Conservation (phyloP, 108 stramenopile genomes). For the Nitzschia sp. region DNA sequence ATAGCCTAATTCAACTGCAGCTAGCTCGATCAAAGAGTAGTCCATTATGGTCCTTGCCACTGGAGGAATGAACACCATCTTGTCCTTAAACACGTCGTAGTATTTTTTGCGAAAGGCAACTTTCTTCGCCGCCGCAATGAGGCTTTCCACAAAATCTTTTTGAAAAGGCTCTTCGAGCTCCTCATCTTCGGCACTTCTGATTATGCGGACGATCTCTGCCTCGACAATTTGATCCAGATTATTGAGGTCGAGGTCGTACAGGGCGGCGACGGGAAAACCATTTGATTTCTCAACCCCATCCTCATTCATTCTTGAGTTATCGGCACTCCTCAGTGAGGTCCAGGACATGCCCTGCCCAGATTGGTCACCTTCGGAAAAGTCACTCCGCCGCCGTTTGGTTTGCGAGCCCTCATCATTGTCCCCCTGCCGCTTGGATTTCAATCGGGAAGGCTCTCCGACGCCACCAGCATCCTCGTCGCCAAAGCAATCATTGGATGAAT, state of each 20-base stretch:
- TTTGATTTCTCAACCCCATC: too few species aligned
- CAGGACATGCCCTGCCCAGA: too few species aligned
- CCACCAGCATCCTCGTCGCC: too few species aligned
- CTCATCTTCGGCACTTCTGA: slow-evolving; percentile 20
- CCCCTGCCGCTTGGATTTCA: too few species aligned
- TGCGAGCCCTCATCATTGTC: too few species aligned
- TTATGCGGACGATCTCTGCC: slow-evolving; percentile 11
- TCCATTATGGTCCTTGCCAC: slow-evolving; percentile 26
- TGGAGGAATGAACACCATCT: slow-evolving; percentile 28
- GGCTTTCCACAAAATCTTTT: slow-evolving; percentile 1
- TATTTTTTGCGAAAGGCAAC: slow-evolving; percentile 25
- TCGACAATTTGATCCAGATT: slow-evolving; percentile 5
- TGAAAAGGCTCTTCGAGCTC: slow-evolving; percentile 17
- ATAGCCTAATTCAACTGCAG: slow-evolving; percentile 13
- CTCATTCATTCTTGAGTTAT: too few species aligned
- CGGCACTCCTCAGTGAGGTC: too few species aligned
- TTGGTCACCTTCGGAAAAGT: too few species aligned
- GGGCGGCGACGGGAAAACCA: neutral
- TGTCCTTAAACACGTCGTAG: slow-evolving; percentile 22
- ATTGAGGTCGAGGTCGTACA: neutral
- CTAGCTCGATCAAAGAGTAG: slow-evolving; percentile 18
- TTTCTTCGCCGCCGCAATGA: slow-evolving; percentile 9
- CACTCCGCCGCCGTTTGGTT: too few species aligned
- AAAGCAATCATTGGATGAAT: neutral
- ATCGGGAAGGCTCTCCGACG: too few species aligned